Evolutionary conservation across 345 rosid species (phyloP), one percentile per base, ranked within the genome.

Genomic region (Sisymbrium altissimum): DNA sequence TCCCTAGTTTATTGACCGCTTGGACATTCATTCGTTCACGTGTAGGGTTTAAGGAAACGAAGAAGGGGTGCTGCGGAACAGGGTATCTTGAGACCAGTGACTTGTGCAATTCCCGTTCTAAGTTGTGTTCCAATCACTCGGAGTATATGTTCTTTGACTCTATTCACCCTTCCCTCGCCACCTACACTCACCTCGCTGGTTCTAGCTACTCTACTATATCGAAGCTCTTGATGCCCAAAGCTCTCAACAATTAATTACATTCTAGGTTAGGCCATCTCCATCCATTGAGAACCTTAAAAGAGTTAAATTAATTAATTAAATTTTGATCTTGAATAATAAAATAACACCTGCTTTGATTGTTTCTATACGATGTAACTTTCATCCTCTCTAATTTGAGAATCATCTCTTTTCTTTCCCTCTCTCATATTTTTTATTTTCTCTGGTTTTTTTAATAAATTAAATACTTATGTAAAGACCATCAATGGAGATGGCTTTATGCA

Each of bases 31-130:
- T 48, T 25, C 5, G 30, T 49, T 30, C 12, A 66, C 6, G 27
- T 59, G 33, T 40, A 84, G 87, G 82, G 19, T 81, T 79, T 49
- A 70, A 62, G 52, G 86, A 77, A 19, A 73, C 79, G 23, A 56
- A 62, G 36, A 77, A 5, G 65, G 84, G 84, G 30, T 83, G 87
- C 67, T 88, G 87, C 40, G 80, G 85, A 45, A 64, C 69, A 1
- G 83, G 85, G 25, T 4, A 9, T 1, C 7, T 70, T 5, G 86
- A 83, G 70, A 66, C 49, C n/a, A 58, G 78, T 36, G 23, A 54
- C 19, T 36, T 75, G 70, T 86, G 87, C 38, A 76, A 76, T 39
- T 27, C 46, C 41, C 3, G 0, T 33, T 73, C 79, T 13, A 80
- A 72, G 38, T 38, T 71, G 7, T 80, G 87, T 21, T 30, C 7